A percentile compares a stretch with the other conserved stretches of the same genome.
These are phyloP conservation scores for Cystobasidium tubakii DNA, from an alignment of 768 basidiomycete genomes.

Conservation along the genomic window DNA sequence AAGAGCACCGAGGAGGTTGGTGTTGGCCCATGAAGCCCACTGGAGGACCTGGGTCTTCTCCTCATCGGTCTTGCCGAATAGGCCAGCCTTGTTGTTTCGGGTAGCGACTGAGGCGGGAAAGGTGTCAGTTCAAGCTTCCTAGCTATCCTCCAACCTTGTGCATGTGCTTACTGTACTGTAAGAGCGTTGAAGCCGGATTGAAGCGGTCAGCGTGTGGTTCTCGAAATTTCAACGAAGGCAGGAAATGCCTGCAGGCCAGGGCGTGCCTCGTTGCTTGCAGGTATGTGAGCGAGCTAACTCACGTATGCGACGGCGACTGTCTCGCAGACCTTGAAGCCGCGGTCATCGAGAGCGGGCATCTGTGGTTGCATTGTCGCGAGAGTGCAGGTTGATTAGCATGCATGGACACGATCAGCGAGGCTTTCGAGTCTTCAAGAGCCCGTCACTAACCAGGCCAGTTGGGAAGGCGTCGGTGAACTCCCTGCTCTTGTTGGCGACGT, in stretches of 20 bases:
- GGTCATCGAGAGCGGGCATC: conserved; percentile 74
- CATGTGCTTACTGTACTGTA: conserved; percentile 55
- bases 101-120: conserved; percentile 26
- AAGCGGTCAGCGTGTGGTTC: conserved; percentile 52
- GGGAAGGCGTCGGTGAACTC: conserved; percentile 56
- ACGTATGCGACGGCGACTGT: conserved; percentile 74
- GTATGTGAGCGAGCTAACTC: conserved; percentile 53
- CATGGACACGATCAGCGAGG: too few species aligned
- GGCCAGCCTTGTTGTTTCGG: conserved; percentile 59
- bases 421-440: too few species aligned
- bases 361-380: conserved; percentile 52
- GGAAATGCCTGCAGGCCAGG: not conserved
- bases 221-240: conserved; percentile 15
- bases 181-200: conserved; percentile 64
- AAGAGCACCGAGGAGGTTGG: conserved; percentile 56
- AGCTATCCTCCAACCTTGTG: not conserved
- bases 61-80: conserved; percentile 63
- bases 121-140: not conserved
- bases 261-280: too few species aligned
- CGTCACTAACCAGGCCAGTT: conserved; percentile 45
- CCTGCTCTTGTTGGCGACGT: conserved; percentile 40
- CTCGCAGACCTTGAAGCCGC: conserved; percentile 77
- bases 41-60: conserved; percentile 74
- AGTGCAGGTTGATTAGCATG: too few species aligned
- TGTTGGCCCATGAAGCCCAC: conserved; percentile 71